phyloP scores from a whole-genome alignment of 164 flowering plant species.

The Umbilicus rupestris region DNA sequence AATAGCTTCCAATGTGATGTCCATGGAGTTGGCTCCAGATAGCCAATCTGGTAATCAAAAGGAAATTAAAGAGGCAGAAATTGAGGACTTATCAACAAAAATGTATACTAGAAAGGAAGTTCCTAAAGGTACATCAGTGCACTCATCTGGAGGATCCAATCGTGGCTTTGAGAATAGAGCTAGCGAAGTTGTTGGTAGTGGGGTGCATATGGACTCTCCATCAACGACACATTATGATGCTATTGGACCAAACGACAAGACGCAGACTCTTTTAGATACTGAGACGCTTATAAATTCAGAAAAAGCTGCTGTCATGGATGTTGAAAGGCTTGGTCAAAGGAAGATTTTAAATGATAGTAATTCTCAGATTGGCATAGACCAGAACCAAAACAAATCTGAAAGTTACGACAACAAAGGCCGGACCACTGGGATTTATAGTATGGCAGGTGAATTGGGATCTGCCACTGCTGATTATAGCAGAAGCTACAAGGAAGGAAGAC shows the following conservation, averaged over 20 bases:
- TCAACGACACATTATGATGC: slow-evolving; percentile 3
- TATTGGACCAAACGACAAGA: slow-evolving; percentile 13
- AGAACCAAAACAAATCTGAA: slow-evolving; percentile 13
- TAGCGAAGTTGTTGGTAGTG: slow-evolving; percentile 1
- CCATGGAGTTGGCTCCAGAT: not conserved
- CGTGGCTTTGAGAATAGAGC: slow-evolving; percentile 16
- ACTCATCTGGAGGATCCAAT: slow-evolving; percentile 11
- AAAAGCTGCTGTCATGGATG: slow-evolving; percentile 16
- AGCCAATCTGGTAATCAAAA: not conserved
- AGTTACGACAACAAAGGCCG: slow-evolving; percentile 16
- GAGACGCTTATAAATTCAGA: slow-evolving; percentile 10
- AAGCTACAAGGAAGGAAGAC: slow-evolving; percentile 17
- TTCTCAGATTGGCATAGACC: not conserved
- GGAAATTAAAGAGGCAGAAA: slow-evolving; percentile 15
- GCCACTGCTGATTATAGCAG: slow-evolving; percentile 11
- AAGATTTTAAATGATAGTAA: slow-evolving; percentile 9
- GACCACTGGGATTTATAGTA: slow-evolving; percentile 7
- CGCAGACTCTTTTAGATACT: slow-evolving; percentile 14
- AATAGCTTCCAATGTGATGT: not conserved
- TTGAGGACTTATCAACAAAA: slow-evolving; percentile 1
- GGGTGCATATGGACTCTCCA: slow-evolving; percentile 8
- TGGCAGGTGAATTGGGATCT: slow-evolving; percentile 8
- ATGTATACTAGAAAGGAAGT: slow-evolving; percentile 12
- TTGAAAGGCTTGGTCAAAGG: slow-evolving; percentile 21
- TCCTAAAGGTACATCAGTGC: no score